Evolutionary conservation across 2,329 filamentous ascomycete species (phyloP), one percentile per base, ranked within the genome.

Genomic region (Diaporthe aspalathi): DNA sequence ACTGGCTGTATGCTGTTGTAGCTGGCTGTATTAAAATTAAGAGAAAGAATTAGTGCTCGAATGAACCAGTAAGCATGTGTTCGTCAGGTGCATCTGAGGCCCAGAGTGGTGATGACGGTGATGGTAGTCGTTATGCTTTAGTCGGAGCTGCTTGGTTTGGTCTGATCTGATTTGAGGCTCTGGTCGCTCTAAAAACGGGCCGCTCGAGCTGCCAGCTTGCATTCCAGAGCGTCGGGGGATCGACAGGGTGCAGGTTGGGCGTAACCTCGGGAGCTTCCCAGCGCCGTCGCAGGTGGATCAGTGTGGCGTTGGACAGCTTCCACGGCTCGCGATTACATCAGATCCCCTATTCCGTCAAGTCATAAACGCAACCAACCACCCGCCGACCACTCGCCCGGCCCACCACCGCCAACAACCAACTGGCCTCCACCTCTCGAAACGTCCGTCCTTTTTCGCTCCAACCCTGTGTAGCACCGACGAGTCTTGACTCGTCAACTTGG

Each of bases 261-360:
- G 50, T 53, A 68, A 72, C 53, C 50, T 69, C 66, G 70, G 70
- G 66, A 72, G 57, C 49, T 56, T 43, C 24, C 20, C 40, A 66
- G 54, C 50, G 50, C 40, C 66, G 16, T 50, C 49, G 60, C 60
- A 65, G 60, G 60, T 65, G 60, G 60, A 38, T 50, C 45, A 50
- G 60, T 38, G 60, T 50, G 60, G 60, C 60, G 60, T 65, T 17
- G 60, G 60, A 65, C 60, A 65, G 45, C 60, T 50, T 29, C 45
- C 38, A 29, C 27, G 56, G 38, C 35, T 65, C 60, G 60, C 60
- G 60, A 65, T 65, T 65, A 50, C 60, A 65, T 65, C 60, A 65
- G 60, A 65, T 65, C 45, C 45, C 60, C 45, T 65, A 65, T 65
- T 50, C 29, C 60, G 45, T 65, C 27, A 24, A 43, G 17, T 32